A percentile compares a stretch with the other conserved stretches of the same genome.
Evolutionary conservation across 768 basidiomycete species (phyloP).

Genomic region (Roridomyces roridus): DNA sequence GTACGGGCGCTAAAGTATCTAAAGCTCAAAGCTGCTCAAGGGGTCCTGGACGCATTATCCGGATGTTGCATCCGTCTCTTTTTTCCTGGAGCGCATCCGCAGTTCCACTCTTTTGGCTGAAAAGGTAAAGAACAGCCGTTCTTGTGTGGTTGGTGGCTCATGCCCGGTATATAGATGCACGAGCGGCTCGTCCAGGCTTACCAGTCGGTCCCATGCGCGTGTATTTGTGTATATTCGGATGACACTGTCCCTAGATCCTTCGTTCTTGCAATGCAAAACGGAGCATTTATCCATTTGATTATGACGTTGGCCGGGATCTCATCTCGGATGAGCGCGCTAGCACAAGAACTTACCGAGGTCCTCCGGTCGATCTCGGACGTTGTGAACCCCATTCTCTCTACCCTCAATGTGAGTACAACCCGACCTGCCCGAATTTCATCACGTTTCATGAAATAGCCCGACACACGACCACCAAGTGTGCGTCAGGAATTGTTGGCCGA

Average conservation of each 20-base stretch:
- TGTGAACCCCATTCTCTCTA: constrained; percentile 32
- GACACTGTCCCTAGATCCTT: constrained; percentile 53
- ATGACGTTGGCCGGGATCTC: constrained; percentile 65
- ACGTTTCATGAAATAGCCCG: constrained; percentile 15
- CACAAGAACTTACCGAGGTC: constrained; percentile 49
- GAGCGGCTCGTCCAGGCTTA: constrained; percentile 57
- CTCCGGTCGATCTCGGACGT: constrained; percentile 36
- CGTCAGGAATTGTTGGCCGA: not conserved
- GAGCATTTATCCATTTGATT: constrained; percentile 75
- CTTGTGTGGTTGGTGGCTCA: not conserved
- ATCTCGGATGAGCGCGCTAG: constrained; percentile 58
- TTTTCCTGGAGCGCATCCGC: constrained; percentile 41
- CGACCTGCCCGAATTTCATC: not conserved
- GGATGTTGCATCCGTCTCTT: constrained; percentile 37
- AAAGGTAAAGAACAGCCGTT: constrained; percentile 43
- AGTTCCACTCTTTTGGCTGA: constrained; percentile 46
- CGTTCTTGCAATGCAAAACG: constrained; percentile 68
- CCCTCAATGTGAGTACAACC: constrained; percentile 38
- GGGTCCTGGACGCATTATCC: constrained; percentile 73
- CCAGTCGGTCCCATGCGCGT: constrained; percentile 42
- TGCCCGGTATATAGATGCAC: constrained; percentile 45
- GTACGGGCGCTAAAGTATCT: constrained; percentile 1
- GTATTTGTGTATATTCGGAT: not conserved
- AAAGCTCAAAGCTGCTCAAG: constrained; percentile 60
- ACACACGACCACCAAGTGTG: not conserved